phyloP scores from a whole-genome alignment of 78 protist species.

The Acrasis kona region DNA sequence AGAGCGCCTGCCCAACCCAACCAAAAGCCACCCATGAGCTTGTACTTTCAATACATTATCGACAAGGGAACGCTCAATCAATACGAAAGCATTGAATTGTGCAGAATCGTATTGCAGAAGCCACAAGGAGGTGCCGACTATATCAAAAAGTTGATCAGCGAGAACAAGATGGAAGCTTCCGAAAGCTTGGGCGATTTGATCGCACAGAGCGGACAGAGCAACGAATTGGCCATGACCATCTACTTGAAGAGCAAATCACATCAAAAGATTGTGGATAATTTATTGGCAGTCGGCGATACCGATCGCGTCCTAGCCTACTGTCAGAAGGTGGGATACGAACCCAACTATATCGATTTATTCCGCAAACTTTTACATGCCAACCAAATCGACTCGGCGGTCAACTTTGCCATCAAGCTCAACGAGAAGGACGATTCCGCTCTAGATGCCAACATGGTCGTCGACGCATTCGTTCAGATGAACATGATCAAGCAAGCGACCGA shows the following conservation, averaged over 20 bases:
- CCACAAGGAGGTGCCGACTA: constrained; percentile 71
- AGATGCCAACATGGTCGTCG: constrained; percentile 69
- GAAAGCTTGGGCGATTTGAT: constrained; percentile 96
- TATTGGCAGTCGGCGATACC: constrained; percentile 78
- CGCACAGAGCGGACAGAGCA: constrained; percentile 42
- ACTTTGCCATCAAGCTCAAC: constrained; percentile 68
- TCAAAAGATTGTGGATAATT: constrained; percentile 76
- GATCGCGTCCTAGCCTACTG: constrained; percentile 86
- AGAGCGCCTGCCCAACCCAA: constrained; percentile 48
- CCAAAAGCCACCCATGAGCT: constrained; percentile 75
- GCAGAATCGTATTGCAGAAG: constrained; percentile 72
- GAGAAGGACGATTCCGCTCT: constrained; percentile 29
- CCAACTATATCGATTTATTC: constrained; percentile 49
- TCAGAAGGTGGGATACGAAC: constrained; percentile 58
- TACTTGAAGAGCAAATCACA: constrained; percentile 72
- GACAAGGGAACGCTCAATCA: constrained; percentile 83
- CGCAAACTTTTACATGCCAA: constrained; percentile 48
- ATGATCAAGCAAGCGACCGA: constrained; percentile 80
- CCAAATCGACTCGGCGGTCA: constrained; percentile 75
- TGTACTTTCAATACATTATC: constrained; percentile 88
- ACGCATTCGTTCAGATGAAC: constrained; percentile 64
- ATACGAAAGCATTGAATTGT: constrained; percentile 91
- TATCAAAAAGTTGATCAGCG: constrained; percentile 86
- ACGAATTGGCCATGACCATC: constrained; percentile 74
- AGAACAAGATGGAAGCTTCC: constrained; percentile 89